Percentiles rank a stretch among this genome's conserved stretches.
Evolutionary conservation across 495 filamentous ascomycete species (phyloP).

Genomic region (Hyaloscypha finlandica): DNA sequence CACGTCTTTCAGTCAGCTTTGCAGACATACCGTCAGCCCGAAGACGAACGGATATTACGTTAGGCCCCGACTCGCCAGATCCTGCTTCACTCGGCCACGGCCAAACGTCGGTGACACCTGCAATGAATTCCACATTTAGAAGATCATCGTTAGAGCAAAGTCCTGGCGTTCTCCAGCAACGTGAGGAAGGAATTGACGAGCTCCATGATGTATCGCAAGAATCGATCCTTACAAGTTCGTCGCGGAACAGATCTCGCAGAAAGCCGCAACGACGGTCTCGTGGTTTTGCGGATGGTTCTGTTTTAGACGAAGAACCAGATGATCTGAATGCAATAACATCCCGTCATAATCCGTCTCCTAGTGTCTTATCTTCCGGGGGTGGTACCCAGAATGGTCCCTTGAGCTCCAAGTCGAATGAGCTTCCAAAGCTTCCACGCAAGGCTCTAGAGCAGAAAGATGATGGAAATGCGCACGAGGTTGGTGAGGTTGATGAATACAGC

Average conservation of each 20-base stretch:
- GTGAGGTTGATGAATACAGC: conserved; percentile 12
- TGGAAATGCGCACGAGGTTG: neutral
- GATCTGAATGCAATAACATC: conserved; percentile 9
- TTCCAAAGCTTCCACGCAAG: conserved; percentile 8
- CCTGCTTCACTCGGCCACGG: neutral
- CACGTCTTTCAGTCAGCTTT: neutral
- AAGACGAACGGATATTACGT: neutral
- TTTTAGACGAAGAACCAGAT: conserved; percentile 15
- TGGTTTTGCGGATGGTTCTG: neutral
- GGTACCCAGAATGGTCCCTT: neutral
- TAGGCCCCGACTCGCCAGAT: neutral
- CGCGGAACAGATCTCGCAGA: neutral
- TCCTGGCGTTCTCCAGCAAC: neutral
- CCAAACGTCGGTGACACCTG: neutral
- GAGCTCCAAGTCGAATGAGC: conserved; percentile 6
- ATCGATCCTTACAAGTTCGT: neutral
- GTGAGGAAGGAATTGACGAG: neutral
- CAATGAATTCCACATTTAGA: neutral
- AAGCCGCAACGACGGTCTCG: neutral
- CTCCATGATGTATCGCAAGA: neutral
- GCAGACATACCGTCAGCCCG: neutral
- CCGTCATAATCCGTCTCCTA: neutral
- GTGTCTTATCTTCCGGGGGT: neutral
- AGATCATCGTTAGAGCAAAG: neutral
- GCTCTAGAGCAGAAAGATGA: neutral